Percentiles rank a stretch among this genome's conserved stretches.
Evolutionary conservation across 2,329 filamentous ascomycete genomes (phyloP).

Genomic region (Penicillium brevicompactum): DNA sequence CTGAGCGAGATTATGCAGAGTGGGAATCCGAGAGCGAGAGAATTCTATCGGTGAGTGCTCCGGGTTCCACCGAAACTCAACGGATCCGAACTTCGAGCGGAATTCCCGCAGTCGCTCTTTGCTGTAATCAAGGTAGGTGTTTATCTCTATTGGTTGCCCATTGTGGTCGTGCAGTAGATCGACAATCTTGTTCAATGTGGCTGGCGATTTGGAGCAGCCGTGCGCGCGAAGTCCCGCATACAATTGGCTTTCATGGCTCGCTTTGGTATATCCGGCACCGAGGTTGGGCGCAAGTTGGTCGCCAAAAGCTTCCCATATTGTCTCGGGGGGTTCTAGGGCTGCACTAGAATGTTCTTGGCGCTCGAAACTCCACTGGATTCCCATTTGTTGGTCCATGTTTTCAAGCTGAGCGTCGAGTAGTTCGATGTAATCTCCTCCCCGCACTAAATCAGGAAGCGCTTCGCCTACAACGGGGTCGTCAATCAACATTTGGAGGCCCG

Average conservation of each 20-base stretch:
- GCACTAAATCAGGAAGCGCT: constrained; percentile 26
- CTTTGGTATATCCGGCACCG: constrained; percentile 27
- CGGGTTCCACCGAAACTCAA: constrained; percentile 36
- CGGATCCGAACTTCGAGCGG: background rate
- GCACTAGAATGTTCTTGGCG: constrained; percentile 18
- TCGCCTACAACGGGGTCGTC: constrained; percentile 21
- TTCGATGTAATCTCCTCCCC: constrained; percentile 20
- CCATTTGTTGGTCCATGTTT: constrained; percentile 35
- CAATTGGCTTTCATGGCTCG: constrained; percentile 27
- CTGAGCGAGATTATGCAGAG: constrained; percentile 9
- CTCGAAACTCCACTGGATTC: constrained; percentile 30
- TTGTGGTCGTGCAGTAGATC: constrained; percentile 39
- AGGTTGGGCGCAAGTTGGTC: constrained; percentile 27
- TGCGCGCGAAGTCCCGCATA: constrained; percentile 28
- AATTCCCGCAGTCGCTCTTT: background rate
- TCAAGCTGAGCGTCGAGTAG: constrained; percentile 30
- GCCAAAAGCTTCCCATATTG: constrained; percentile 17
- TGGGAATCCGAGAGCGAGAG: constrained; percentile 15
- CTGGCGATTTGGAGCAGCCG: constrained; percentile 34
- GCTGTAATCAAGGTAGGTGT: background rate
- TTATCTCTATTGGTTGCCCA: constrained; percentile 21
- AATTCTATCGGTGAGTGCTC: constrained; percentile 38
- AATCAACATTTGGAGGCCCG: constrained; percentile 23
- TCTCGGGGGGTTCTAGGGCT: constrained; percentile 11
- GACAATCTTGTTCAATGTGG: constrained; percentile 29